These are phyloP conservation scores for Dryas integrifolia DNA, from an alignment of 331 rosid species.

Conservation along the genomic window DNA sequence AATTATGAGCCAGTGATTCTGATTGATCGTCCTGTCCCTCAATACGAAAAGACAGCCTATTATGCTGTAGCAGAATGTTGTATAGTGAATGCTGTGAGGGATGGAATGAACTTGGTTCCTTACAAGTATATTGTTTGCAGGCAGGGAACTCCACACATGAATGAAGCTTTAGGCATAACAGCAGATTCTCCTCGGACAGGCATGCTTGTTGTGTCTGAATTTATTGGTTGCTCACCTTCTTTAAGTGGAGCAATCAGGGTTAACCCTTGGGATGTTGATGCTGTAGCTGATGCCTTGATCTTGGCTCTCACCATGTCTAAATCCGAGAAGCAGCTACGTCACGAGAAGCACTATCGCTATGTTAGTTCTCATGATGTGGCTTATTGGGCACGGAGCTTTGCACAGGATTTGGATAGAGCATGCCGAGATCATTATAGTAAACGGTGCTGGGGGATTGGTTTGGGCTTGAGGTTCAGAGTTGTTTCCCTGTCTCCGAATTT, in stretches of 20 bases:
- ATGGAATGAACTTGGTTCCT: constrained; percentile 97
- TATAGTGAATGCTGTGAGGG: constrained; percentile 95
- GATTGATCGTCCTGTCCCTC: constrained; percentile 86
- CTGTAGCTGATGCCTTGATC: constrained; percentile 89
- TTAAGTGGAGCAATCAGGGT: constrained; percentile 97
- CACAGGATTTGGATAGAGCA: constrained; percentile 92
- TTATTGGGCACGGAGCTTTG: constrained; percentile 93
- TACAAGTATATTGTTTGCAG: constrained; percentile 91
- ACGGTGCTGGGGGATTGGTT: constrained; percentile 94
- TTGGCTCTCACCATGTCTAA: constrained; percentile 61
- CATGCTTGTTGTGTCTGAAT: constrained; percentile 98
- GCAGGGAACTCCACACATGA: constrained; percentile 71
- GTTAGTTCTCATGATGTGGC: constrained; percentile 91
- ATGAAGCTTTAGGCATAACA: constrained; percentile 58
- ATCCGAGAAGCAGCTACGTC: constrained; percentile 87
- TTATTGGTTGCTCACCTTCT: constrained; percentile 96
- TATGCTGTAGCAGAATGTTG: constrained; percentile 94
- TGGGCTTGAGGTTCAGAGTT: constrained; percentile 86
- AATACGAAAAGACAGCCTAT: constrained; percentile 89
- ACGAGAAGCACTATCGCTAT: constrained; percentile 90
- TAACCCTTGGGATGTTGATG: constrained; percentile 94
- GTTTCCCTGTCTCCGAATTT: constrained; percentile 81
- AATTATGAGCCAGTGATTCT: constrained; percentile 73
- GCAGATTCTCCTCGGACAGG: constrained; percentile 63
- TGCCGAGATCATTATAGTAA: constrained; percentile 85